Evolutionary conservation across 148 eudicot species (phyloP).

Genomic region (Diospyros kaki): DNA sequence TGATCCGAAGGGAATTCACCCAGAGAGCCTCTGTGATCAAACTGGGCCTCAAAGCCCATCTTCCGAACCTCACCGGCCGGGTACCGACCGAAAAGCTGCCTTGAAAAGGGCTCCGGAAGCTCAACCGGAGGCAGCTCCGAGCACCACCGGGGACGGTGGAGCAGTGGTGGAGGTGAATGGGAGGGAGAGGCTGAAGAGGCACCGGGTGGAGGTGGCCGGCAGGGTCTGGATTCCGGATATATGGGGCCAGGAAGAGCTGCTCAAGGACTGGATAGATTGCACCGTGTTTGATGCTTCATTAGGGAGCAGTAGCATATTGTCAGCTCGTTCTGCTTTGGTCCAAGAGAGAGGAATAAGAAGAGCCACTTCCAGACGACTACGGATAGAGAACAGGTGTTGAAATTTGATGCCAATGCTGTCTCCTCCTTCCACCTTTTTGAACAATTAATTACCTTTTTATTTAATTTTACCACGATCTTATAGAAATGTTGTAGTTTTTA

Average conservation of each 20-base stretch:
- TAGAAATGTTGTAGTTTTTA: too few relatives aligned
- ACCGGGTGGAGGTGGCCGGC: constrained; percentile 69
- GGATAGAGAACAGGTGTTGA: constrained; percentile 46
- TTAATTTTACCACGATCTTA: background rate
- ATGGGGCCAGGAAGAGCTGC: constrained; percentile 76
- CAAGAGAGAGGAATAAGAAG: constrained; percentile 37
- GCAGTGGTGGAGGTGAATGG: constrained; percentile 19
- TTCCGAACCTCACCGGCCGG: background rate
- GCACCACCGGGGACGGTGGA: background rate
- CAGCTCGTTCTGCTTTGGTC: constrained; percentile 61
- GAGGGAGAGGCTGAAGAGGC: constrained; percentile 69
- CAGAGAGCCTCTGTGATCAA: background rate
- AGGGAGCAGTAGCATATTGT: constrained; percentile 32
- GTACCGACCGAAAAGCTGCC: background rate
- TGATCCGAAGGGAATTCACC: background rate
- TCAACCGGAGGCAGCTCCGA: background rate
- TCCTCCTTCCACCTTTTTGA: background rate
- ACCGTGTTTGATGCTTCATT: constrained; percentile 48
- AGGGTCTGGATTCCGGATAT: constrained; percentile 74
- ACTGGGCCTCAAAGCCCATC: background rate
- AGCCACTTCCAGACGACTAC: constrained; percentile 31
- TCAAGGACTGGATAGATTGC: constrained; percentile 72
- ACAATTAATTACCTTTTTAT: constrained; percentile 1
- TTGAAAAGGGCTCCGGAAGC: background rate
- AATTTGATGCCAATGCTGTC: too few relatives aligned